A percentile compares a stretch with the other conserved stretches of the same genome.
phyloP scores from a whole-genome alignment of 495 filamentous ascomycete species.

The Penicillium coffeae region DNA sequence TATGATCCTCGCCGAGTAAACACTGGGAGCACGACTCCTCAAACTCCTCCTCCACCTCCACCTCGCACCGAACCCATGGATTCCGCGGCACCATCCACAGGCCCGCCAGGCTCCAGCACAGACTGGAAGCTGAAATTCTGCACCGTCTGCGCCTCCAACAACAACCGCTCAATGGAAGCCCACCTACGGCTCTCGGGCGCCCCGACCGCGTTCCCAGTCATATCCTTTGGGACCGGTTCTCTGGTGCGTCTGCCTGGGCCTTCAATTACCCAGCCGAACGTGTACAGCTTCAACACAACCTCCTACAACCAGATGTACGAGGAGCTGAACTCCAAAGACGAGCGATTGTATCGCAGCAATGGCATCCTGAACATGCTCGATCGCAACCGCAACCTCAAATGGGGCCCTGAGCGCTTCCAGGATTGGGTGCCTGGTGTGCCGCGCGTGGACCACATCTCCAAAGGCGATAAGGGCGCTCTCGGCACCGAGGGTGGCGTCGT shows the following conservation, averaged over 20 bases:
- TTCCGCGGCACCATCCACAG: too few species aligned
- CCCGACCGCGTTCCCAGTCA: slow-evolving; percentile 72
- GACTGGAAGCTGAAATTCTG: slow-evolving; percentile 91
- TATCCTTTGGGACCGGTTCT: slow-evolving; percentile 96
- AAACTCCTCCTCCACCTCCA: slow-evolving; percentile 49
- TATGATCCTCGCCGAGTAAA: slow-evolving; percentile 54
- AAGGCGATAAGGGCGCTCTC: slow-evolving; percentile 63
- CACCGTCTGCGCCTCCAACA: slow-evolving; percentile 96
- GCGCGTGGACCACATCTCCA: slow-evolving; percentile 54
- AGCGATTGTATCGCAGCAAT: slow-evolving; percentile 83
- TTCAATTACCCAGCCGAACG: slow-evolving; percentile 86
- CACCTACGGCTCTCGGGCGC: slow-evolving; percentile 84
- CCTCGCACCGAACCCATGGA: slow-evolving; percentile 28
- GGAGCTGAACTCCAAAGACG: slow-evolving; percentile 80
- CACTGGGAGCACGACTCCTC: slow-evolving; percentile 40
- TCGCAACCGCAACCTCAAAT: slow-evolving; percentile 87
- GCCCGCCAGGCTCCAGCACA: slow-evolving; percentile 30
- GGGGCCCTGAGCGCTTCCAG: slow-evolving; percentile 95
- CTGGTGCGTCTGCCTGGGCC: slow-evolving; percentile 93
- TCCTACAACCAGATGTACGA: slow-evolving; percentile 89
- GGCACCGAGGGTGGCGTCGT: slow-evolving; percentile 89
- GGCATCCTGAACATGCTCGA: slow-evolving; percentile 94
- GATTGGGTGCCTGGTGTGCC: slow-evolving; percentile 91
- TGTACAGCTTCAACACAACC: slow-evolving; percentile 93
- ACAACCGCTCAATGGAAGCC: slow-evolving; percentile 98